A percentile compares a stretch with the other conserved stretches of the same genome.
Evolutionary conservation across 768 basidiomycete genomes (phyloP).

Genomic region (Clitopilus passeckerianus): DNA sequence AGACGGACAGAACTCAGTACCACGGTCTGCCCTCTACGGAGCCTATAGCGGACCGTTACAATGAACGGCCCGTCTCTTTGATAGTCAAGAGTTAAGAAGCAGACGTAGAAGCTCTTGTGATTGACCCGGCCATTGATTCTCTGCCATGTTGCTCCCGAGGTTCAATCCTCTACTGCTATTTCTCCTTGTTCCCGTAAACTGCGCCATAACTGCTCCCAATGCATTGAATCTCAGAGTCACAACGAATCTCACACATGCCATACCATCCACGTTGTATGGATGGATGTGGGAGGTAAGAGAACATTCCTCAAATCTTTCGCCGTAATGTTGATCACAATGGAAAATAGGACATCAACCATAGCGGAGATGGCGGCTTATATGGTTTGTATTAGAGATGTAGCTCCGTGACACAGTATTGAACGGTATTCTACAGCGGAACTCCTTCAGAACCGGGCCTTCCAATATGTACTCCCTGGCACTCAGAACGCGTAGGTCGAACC

Average conservation of each 20-base stretch:
- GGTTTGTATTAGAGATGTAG: slow-evolving; percentile 11
- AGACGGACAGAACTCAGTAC: neutral
- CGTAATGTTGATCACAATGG: neutral
- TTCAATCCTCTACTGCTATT: neutral
- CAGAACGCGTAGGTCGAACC: slow-evolving; percentile 23
- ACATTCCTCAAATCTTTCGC: neutral
- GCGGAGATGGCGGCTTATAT: slow-evolving; percentile 37
- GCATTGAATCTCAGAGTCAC: slow-evolving; percentile 21
- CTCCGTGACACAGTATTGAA: neutral
- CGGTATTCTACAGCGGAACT: slow-evolving; percentile 21
- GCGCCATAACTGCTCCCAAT: slow-evolving; percentile 19
- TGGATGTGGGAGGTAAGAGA: slow-evolving; percentile 29
- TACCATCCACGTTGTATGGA: slow-evolving; percentile 25
- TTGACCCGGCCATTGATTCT: neutral
- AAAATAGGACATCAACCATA: slow-evolving; percentile 26
- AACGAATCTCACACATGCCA: slow-evolving; percentile 19
- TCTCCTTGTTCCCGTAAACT: slow-evolving; percentile 4
- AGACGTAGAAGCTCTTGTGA: neutral
- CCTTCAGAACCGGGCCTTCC: slow-evolving; percentile 57
- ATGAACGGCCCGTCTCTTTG: neutral
- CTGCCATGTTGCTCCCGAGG: neutral
- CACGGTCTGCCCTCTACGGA: neutral
- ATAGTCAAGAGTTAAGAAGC: neutral
- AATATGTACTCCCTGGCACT: slow-evolving; percentile 46
- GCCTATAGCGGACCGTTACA: neutral